Evolutionary conservation across 1,139 yeast species (phyloP).

Genomic region (Saccharomyces hybrid): DNA sequence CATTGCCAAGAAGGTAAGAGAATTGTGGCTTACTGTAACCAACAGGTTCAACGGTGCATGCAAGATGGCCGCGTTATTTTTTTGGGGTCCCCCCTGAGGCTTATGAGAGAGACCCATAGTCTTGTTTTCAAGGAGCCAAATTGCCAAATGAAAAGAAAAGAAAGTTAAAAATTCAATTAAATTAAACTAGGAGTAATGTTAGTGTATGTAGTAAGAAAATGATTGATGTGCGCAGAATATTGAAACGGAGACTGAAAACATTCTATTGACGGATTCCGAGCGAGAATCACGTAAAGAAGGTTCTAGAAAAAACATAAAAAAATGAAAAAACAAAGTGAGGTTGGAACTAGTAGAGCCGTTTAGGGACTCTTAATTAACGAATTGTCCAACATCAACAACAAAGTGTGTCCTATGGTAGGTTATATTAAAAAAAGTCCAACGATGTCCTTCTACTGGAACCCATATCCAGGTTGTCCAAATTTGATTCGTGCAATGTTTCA

Average conservation of each 20-base stretch:
- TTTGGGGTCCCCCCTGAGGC: not conserved
- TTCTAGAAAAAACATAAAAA: not conserved
- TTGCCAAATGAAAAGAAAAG: not conserved
- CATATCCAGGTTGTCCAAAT: not conserved
- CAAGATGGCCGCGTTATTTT: not conserved
- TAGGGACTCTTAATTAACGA: not conserved
- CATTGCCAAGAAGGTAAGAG: not conserved
- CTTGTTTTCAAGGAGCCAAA: not conserved
- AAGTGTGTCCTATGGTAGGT: not conserved
- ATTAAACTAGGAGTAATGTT: not conserved
- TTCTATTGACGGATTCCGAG: slow-evolving; percentile 3
- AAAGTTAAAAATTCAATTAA: not conserved
- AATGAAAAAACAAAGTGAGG: not conserved
- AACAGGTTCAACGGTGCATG: not conserved
- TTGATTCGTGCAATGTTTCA: slow-evolving; percentile 2
- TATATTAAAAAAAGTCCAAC: not conserved
- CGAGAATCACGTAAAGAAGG: slow-evolving; percentile 4
- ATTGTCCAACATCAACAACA: not conserved
- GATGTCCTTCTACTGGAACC: not conserved
- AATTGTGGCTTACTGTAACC: not conserved
- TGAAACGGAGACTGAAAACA: not conserved
- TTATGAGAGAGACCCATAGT: not conserved
- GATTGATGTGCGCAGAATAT: not conserved
- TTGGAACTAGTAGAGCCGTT: too few relatives aligned
- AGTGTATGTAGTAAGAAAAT: not conserved